These are phyloP conservation scores for Calonectria pteridis DNA, from an alignment of 2,329 filamentous ascomycete genomes.

Conservation along the genomic window DNA sequence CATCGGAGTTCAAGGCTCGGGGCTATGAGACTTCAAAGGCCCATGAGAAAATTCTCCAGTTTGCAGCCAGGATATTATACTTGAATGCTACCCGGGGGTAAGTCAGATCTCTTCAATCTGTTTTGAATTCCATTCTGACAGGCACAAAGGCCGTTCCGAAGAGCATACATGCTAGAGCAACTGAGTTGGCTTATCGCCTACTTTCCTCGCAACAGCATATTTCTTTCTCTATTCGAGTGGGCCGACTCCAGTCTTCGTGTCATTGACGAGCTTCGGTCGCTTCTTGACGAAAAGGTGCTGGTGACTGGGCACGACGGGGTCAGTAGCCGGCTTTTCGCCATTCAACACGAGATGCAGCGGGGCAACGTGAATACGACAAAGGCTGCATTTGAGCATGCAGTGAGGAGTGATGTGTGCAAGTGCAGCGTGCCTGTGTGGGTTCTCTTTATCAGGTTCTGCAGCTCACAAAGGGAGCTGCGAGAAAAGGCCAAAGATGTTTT, in stretches of 20 bases:
- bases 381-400: slow-evolving; percentile 65
- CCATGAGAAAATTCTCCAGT: slow-evolving; percentile 78
- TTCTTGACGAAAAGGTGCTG: slow-evolving; percentile 68
- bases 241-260: slow-evolving; percentile 79
- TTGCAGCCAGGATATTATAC: slow-evolving; percentile 74
- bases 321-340: slow-evolving; percentile 61
- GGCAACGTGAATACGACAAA: slow-evolving; percentile 64
- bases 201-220: slow-evolving; percentile 83
- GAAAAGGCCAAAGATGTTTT: slow-evolving; percentile 61
- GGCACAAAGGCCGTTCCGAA: slow-evolving; percentile 71
- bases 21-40: slow-evolving; percentile 48
- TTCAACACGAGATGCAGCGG: slow-evolving; percentile 62
- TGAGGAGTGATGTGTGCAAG: slow-evolving; percentile 55
- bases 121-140: slow-evolving; percentile 32
- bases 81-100: slow-evolving; percentile 72
- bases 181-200: slow-evolving; percentile 69
- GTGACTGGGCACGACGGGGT: slow-evolving; percentile 55
- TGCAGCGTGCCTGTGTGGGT: slow-evolving; percentile 62
- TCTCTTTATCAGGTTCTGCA: slow-evolving; percentile 63
- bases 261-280: slow-evolving; percentile 80
- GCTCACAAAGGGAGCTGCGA: slow-evolving; percentile 52
- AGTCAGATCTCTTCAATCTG: slow-evolving; percentile 35
- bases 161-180: slow-evolving; percentile 72
- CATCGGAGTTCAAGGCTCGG: slow-evolving; percentile 56
- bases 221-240: slow-evolving; percentile 80